Conservation (phyloP, 768 basidiomycete species). For the Pleurotus giganteus region DNA sequence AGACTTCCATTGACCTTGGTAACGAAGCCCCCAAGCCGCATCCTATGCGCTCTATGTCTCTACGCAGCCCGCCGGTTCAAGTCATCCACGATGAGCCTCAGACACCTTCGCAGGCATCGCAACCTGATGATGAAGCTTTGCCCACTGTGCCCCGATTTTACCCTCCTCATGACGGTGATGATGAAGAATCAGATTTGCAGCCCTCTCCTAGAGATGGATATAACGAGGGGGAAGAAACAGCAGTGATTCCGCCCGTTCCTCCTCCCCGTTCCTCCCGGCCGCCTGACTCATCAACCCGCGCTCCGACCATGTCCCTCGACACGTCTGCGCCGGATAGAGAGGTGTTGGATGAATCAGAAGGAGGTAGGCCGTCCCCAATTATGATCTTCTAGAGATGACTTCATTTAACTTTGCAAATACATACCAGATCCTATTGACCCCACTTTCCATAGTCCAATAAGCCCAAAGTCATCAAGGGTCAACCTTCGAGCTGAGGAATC, state of each 20-base stretch:
- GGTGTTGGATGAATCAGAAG: slow-evolving; percentile 60
- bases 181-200: neutral
- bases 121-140: slow-evolving; percentile 28
- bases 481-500: slow-evolving; percentile 14
- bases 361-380: slow-evolving; percentile 40
- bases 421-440: slow-evolving; percentile 68
- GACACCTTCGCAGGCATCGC: slow-evolving; percentile 5
- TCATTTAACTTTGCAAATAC: neutral
- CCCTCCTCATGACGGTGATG: neutral
- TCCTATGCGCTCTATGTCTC: neutral
- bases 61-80: slow-evolving; percentile 7
- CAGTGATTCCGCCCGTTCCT: slow-evolving; percentile 14
- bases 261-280: slow-evolving; percentile 3
- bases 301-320: slow-evolving; percentile 20
- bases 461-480: slow-evolving; percentile 34
- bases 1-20: neutral
- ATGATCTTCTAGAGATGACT: slow-evolving; percentile 3
- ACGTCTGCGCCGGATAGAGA: slow-evolving; percentile 30
- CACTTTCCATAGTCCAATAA: slow-evolving; percentile 48
- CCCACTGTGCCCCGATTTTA: slow-evolving; percentile 27
- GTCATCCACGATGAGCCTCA: neutral
- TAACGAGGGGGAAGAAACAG: slow-evolving; percentile 11
- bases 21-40: neutral
- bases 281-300: slow-evolving; percentile 10
- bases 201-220: neutral